phyloP scores from a whole-genome alignment of 1,139 yeast genomes.

The Pichia sp. region DNA sequence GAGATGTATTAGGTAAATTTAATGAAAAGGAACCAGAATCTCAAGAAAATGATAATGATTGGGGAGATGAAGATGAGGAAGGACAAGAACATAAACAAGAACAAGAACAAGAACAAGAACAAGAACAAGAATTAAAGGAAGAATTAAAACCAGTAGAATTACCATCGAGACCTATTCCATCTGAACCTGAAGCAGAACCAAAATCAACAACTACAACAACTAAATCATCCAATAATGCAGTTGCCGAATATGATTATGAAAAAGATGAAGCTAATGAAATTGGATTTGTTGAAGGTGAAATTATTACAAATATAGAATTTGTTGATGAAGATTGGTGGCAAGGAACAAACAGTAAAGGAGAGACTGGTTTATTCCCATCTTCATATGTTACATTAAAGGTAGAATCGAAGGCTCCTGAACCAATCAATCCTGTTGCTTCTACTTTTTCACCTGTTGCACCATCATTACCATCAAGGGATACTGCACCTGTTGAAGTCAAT shows the following conservation, averaged over 20 bases:
- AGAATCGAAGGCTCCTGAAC: constrained; percentile 28
- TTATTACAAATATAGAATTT: constrained; percentile 56
- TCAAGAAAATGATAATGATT: constrained; percentile 27
- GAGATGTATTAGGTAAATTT: constrained; percentile 6
- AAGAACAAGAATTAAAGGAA: background rate
- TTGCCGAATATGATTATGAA: constrained; percentile 62
- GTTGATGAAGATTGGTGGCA: constrained; percentile 83
- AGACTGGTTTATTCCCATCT: constrained; percentile 67
- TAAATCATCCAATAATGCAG: constrained; percentile 34
- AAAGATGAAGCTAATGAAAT: constrained; percentile 75
- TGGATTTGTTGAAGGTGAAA: constrained; percentile 58
- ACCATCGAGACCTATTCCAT: constrained; percentile 15
- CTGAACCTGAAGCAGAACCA: background rate
- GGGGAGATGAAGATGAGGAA: constrained; percentile 26
- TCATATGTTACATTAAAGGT: constrained; percentile 48
- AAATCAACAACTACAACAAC: constrained; percentile 7
- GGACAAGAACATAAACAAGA: constrained; percentile 22
- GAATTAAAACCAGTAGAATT: constrained; percentile 2
- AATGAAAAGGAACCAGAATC: constrained; percentile 14
- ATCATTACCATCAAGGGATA: constrained; percentile 19
- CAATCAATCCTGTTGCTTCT: background rate
- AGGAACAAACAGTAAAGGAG: constrained; percentile 55
- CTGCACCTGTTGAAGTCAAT: constrained; percentile 12
- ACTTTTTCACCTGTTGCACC: constrained; percentile 15
- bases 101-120: constrained; percentile 28